Conservation (phyloP, 2,329 filamentous ascomycete species). For the Talaromyces sp. region DNA sequence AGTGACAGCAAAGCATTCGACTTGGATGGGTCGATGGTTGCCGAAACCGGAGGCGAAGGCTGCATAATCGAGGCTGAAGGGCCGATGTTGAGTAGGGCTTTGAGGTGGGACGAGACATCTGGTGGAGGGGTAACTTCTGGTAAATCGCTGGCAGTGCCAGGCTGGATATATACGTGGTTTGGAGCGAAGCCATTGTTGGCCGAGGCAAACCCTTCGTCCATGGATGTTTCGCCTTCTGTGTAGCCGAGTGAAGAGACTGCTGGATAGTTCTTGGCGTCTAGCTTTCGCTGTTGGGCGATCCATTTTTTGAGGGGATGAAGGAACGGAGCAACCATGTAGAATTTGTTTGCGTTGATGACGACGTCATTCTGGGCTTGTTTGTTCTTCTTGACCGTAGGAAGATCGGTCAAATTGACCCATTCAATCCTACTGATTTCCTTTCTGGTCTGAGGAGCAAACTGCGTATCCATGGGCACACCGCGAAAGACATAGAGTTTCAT, state of each 20-base stretch:
- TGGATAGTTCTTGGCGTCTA: conserved; percentile 51
- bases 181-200: conserved; percentile 18
- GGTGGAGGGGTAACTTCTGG: conserved; percentile 34
- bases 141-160: conserved; percentile 32
- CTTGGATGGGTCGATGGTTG: conserved; percentile 32
- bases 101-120: conserved; percentile 49
- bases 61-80: conserved; percentile 9
- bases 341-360: conserved; percentile 72
- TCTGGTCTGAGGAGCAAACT: conserved; percentile 83
- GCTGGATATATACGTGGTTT: conserved; percentile 16
- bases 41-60: conserved; percentile 14
- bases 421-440: conserved; percentile 97
- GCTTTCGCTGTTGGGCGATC: conserved; percentile 78
- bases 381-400: conserved; percentile 73
- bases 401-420: conserved; percentile 86
- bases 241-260: conserved; percentile 39
- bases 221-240: conserved; percentile 49
- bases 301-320: conserved; percentile 79
- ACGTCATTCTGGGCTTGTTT: conserved; percentile 55
- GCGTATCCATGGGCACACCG: conserved; percentile 76
- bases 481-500: conserved; percentile 89
- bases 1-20: conserved; percentile 54
- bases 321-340: conserved; percentile 98
- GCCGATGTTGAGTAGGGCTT: conserved; percentile 42
- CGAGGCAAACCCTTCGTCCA: conserved; percentile 49